Percentiles rank a stretch among this genome's conserved stretches.
Evolutionary conservation across 2,329 filamentous ascomycete species (phyloP).

Genomic region (Dothistroma pini): DNA sequence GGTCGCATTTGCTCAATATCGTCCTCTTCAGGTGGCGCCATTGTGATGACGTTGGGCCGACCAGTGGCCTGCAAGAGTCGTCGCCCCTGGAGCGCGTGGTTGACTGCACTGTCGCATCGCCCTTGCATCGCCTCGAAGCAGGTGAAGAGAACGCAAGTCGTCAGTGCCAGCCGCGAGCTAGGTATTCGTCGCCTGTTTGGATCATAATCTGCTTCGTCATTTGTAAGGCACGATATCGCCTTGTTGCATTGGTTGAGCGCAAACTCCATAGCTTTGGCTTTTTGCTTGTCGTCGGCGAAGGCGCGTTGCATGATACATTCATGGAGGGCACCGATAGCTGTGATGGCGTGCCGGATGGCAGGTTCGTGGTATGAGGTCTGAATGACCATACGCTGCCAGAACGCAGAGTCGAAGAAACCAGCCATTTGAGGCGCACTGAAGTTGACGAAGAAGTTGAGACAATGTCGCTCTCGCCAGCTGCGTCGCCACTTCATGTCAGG

Average conservation of each 20-base stretch:
- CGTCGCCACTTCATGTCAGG: slow-evolving; percentile 32
- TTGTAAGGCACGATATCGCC: slow-evolving; percentile 32
- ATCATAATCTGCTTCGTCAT: slow-evolving; percentile 19
- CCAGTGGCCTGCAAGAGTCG: slow-evolving; percentile 28
- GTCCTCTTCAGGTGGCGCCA: slow-evolving; percentile 26
- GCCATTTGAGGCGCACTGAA: slow-evolving; percentile 40
- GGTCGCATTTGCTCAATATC: slow-evolving; percentile 34
- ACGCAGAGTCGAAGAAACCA: slow-evolving; percentile 33
- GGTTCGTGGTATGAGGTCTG: slow-evolving; percentile 34
- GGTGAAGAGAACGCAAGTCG: slow-evolving; percentile 34
- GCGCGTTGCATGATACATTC: slow-evolving; percentile 34
- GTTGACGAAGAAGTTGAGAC: slow-evolving; percentile 34
- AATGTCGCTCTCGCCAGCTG: slow-evolving; percentile 33
- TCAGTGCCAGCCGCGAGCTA: slow-evolving; percentile 29
- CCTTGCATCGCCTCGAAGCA: slow-evolving; percentile 36
- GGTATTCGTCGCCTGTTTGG: slow-evolving; percentile 18
- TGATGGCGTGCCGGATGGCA: slow-evolving; percentile 34
- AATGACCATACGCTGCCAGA: slow-evolving; percentile 35
- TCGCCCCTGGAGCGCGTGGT: slow-evolving; percentile 32
- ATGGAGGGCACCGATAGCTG: slow-evolving; percentile 33
- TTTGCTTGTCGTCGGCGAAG: slow-evolving; percentile 30
- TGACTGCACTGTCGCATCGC: slow-evolving; percentile 34
- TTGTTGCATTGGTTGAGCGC: slow-evolving; percentile 33
- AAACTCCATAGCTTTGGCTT: slow-evolving; percentile 33
- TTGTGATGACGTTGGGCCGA: slow-evolving; percentile 19